phyloP scores from a whole-genome alignment of 1,284 basidiomycete genomes.

The Leccinum subfulvum region DNA sequence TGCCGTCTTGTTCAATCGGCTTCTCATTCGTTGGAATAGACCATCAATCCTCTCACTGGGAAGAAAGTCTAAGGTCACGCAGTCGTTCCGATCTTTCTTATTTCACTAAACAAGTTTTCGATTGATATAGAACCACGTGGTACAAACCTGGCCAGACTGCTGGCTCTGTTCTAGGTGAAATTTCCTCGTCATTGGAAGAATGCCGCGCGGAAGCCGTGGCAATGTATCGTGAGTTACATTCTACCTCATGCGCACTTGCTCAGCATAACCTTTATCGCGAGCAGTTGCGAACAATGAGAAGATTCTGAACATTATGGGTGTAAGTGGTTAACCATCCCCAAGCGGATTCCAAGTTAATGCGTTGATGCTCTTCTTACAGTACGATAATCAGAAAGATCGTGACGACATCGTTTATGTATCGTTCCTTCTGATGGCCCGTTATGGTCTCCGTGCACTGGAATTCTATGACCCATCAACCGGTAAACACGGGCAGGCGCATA shows the following conservation, averaged over 20 bases:
- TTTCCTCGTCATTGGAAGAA: slow-evolving; percentile 86
- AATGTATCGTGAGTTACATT: slow-evolving; percentile 57
- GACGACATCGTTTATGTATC: slow-evolving; percentile 79
- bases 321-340: slow-evolving; percentile 33
- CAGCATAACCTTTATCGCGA: background rate
- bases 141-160: slow-evolving; percentile 82
- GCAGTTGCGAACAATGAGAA: slow-evolving; percentile 69
- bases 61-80: slow-evolving; percentile 57
- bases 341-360: background rate
- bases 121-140: slow-evolving; percentile 60
- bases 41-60: slow-evolving; percentile 84
- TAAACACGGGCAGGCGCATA: slow-evolving; percentile 90
- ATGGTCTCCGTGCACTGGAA: slow-evolving; percentile 76
- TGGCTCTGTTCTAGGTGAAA: slow-evolving; percentile 76
- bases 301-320: slow-evolving; percentile 76
- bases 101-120: background rate
- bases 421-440: slow-evolving; percentile 83
- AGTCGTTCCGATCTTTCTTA: background rate
- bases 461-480: slow-evolving; percentile 77
- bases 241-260: background rate
- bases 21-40: slow-evolving; percentile 36
- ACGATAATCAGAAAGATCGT: slow-evolving; percentile 62
- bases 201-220: slow-evolving; percentile 84
- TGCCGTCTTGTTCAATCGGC: background rate
- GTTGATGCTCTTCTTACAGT: slow-evolving; percentile 40